Base-by-base conservation (phyloP, 2,329 filamentous ascomycete species). In the Trichoderma afroharzianum region DNA sequence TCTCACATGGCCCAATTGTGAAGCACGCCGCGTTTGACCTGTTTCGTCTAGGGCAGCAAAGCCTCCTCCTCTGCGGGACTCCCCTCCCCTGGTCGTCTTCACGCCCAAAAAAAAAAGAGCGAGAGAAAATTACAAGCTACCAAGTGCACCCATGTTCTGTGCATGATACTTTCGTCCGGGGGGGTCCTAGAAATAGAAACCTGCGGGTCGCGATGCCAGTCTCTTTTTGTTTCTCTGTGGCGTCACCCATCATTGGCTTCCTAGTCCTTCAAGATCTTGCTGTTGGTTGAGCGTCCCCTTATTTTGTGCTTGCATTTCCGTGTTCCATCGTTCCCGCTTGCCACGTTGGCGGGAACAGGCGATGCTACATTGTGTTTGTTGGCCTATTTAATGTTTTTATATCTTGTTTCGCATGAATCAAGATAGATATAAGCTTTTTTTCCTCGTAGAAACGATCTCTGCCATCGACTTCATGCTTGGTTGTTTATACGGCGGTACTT, bases 1-100 rank as follows among this genome's bases (percentile, higher is more conserved):
- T 70, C 71, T 69, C 71, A 63, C 70, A 71, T 55, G 50, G 28
- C 24, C 21, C 24, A 21, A 26, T 62, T 62, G 28, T 59, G 57
- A 59, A 59, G 57, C 57, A 59, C 57, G 57, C 57, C 14, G 63
- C n/a, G 70, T 71, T 68, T 71, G 70, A 63, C 70, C 63, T 24
- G 53, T 67, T 59, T 63, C 57, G 62, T 61, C 69, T 30, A 30
- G 62, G 59, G 15, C 39, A 47, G 53, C 62, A 33, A 62, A 55
- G 33, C 43, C 32, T 32, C 68, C 59, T 50, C 30, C 47, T 24
- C 24, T 39, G 58, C 30, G 7, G 39, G 32, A 53, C 57, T 43
- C 28, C 66, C 4, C 21, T 47, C 47, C 47, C 47, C 47, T 53
- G 47, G 9, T 6, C n/a, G n/a, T 53, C 47, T 12, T 53, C 21